Percentiles rank a stretch among this genome's conserved stretches.
Conservation (phyloP, 306 rosid genomes). For the Nissolia schottii region DNA sequence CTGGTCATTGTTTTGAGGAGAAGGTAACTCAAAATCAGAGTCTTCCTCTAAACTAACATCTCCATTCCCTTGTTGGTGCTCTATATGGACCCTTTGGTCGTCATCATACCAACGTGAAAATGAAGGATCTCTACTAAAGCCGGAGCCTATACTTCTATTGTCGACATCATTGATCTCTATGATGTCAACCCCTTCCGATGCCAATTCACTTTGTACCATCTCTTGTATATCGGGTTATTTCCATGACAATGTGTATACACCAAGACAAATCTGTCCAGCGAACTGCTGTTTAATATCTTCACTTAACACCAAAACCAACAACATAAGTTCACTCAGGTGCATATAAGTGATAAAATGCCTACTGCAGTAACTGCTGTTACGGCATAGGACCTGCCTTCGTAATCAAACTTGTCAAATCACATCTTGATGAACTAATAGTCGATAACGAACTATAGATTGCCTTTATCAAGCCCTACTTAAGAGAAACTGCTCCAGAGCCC, state of each 20-base stretch:
- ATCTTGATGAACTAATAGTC: not conserved
- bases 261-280: slow-evolving; percentile 21
- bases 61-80: slow-evolving; percentile 30
- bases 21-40: slow-evolving; percentile 57
- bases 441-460: not conserved
- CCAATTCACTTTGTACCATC: slow-evolving; percentile 56
- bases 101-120: slow-evolving; percentile 73
- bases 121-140: slow-evolving; percentile 58
- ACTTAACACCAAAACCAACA: slow-evolving; percentile 22
- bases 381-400: slow-evolving; percentile 6
- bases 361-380: not conserved
- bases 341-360: slow-evolving; percentile 18
- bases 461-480: not conserved
- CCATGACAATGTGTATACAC: slow-evolving; percentile 29
- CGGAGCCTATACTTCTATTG: slow-evolving; percentile 36
- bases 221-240: slow-evolving; percentile 35
- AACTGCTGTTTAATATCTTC: slow-evolving; percentile 21
- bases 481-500: slow-evolving; percentile 20
- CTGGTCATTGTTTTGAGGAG: slow-evolving; percentile 40
- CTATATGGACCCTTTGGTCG: slow-evolving; percentile 39
- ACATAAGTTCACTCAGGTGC: slow-evolving; percentile 16
- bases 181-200: slow-evolving; percentile 35
- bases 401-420: slow-evolving; percentile 7
- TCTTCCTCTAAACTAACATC: slow-evolving; percentile 47
- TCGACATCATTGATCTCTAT: slow-evolving; percentile 20